phyloP scores from a whole-genome alignment of 345 rosid genomes.

The Lumnitzera racemosa region DNA sequence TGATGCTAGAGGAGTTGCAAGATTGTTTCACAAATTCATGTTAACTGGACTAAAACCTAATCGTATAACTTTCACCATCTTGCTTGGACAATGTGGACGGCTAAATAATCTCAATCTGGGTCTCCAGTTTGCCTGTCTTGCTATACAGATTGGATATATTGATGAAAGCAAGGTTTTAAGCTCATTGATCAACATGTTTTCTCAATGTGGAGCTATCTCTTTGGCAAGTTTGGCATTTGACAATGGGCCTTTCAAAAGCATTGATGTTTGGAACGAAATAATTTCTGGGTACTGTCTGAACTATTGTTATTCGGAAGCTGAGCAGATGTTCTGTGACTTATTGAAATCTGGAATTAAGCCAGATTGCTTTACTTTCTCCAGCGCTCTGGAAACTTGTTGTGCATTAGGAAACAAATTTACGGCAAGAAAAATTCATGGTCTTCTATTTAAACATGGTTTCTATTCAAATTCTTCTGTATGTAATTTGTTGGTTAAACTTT shows the following conservation, averaged over 20 bases:
- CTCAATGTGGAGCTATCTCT: conserved; percentile 19
- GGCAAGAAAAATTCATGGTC: conserved; percentile 25
- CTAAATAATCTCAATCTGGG: conserved; percentile 19
- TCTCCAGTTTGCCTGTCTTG: conserved; percentile 28
- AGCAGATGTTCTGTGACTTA: conserved; percentile 15
- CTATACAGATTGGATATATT: conserved; percentile 20
- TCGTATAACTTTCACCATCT: conserved; percentile 20
- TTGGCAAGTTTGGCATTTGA: conserved; percentile 22
- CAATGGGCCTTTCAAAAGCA: conserved; percentile 5
- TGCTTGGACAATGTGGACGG: conserved; percentile 28
- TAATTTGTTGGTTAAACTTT: conserved; percentile 22
- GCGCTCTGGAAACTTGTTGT: conserved; percentile 26
- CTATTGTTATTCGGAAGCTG: conserved; percentile 11
- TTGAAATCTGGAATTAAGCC: conserved; percentile 12
- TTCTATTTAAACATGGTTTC: conserved; percentile 20
- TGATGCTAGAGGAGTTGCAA: conserved; percentile 13
- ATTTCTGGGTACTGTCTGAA: conserved; percentile 25
- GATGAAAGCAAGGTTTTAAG: conserved; percentile 11
- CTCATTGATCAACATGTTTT: conserved; percentile 28
- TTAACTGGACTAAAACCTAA: conserved; percentile 19
- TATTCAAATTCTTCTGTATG: conserved; percentile 18
- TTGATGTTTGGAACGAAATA: conserved; percentile 24
- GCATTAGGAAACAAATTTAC: conserved; percentile 14
- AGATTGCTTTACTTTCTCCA: conserved; percentile 19
- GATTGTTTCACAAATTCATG: conserved; percentile 20